A percentile compares a stretch with the other conserved stretches of the same genome.
phyloP scores from a whole-genome alignment of 2,329 filamentous ascomycete genomes.

The Byssochlamys sp. region DNA sequence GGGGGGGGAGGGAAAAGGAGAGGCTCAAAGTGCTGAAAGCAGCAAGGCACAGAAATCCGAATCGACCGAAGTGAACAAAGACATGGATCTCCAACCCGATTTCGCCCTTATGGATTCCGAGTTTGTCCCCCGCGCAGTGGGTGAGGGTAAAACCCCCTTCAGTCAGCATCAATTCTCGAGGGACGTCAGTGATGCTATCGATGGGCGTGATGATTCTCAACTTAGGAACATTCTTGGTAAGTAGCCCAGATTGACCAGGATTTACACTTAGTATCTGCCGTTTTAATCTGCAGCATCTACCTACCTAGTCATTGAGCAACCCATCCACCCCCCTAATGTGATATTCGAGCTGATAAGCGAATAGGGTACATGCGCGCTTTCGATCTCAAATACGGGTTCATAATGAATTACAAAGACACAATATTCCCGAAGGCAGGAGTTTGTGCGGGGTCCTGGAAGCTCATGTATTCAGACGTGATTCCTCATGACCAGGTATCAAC shows the following conservation, averaged over 20 bases:
- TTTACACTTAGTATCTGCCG: background rate
- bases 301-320: no score
- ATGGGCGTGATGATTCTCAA: background rate
- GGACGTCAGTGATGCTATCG: background rate
- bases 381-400: no score
- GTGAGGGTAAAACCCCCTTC: background rate
- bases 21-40: background rate
- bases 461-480: no score
- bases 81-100: background rate
- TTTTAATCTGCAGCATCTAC: no score
- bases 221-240: background rate
- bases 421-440: no score
- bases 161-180: background rate
- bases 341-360: no score
- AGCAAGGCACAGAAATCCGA: background rate
- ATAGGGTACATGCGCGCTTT: no score
- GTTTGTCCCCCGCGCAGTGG: background rate
- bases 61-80: background rate
- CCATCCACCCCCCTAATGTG: no score
- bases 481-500: no score
- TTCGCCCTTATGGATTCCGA: background rate
- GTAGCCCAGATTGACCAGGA: background rate
- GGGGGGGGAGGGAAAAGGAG: background rate
- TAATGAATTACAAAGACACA: no score
- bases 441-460: no score